phyloP scores from a whole-genome alignment of 495 filamentous ascomycete species.

The Talaromyces borbonicus region DNA sequence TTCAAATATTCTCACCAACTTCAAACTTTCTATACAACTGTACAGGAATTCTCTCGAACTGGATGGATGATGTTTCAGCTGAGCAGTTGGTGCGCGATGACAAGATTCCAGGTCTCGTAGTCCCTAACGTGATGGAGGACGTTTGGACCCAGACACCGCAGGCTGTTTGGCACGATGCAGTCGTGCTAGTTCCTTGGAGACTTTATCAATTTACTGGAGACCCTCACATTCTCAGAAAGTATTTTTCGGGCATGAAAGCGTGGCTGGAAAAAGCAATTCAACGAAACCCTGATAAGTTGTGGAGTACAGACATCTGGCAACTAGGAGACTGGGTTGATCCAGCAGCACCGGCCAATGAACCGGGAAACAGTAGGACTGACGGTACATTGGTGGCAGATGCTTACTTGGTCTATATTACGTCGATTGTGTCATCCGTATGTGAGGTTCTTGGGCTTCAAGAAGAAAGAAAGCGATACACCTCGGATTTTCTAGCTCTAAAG shows the following conservation, averaged over 20 bases:
- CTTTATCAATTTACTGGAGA: constrained; percentile 37
- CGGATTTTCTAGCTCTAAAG: constrained; percentile 17
- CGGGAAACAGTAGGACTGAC: constrained; percentile 32
- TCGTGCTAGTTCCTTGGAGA: constrained; percentile 36
- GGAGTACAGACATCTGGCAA: constrained; percentile 30
- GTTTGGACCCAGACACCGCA: constrained; percentile 21
- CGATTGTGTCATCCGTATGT: constrained; percentile 19
- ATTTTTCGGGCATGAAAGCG: constrained; percentile 33
- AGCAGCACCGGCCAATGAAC: constrained; percentile 31
- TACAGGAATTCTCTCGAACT: constrained; percentile 36
- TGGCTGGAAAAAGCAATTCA: constrained; percentile 40
- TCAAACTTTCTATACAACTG: constrained; percentile 44
- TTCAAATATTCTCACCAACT: constrained; percentile 40
- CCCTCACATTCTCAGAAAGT: constrained; percentile 24
- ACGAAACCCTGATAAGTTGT: constrained; percentile 27
- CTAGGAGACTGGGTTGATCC: constrained; percentile 49
- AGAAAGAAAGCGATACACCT: constrained; percentile 18
- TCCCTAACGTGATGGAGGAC: constrained; percentile 26
- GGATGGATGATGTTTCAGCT: constrained; percentile 34
- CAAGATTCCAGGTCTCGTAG: constrained; percentile 27
- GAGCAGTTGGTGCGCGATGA: constrained; percentile 26
- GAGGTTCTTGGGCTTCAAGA: constrained; percentile 17
- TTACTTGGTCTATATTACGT: constrained; percentile 41
- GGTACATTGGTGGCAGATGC: constrained; percentile 39
- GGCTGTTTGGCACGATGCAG: constrained; percentile 41